Evolutionary conservation across 768 basidiomycete species (phyloP).

Genomic region (Leccinum rimulosum): DNA sequence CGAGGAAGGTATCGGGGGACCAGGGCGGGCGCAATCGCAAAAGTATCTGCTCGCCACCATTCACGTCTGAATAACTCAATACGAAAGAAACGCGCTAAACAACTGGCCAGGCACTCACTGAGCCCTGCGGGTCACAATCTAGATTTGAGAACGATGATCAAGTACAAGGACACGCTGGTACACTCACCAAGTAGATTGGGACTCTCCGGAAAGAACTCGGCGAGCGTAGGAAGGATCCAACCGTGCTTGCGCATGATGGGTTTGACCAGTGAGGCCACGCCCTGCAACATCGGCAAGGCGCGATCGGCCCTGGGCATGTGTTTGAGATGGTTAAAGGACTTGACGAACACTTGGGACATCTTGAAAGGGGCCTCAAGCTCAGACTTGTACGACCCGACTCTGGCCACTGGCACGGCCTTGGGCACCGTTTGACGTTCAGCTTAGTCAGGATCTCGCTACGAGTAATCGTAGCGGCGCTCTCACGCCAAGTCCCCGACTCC

Average conservation of each 20-base stretch:
- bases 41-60: constrained; percentile 78
- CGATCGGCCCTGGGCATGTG: constrained; percentile 62
- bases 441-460: constrained; percentile 11
- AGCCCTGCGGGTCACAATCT: constrained; percentile 27
- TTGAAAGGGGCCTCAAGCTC: not conserved
- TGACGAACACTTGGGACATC: constrained; percentile 60
- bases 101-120: constrained; percentile 30
- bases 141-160: constrained; percentile 9
- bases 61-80: constrained; percentile 52
- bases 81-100: not conserved
- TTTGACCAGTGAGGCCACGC: constrained; percentile 77
- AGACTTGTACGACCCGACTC: not conserved
- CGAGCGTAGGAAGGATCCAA: constrained; percentile 77
- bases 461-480: too few relatives aligned
- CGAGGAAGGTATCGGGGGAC: constrained; percentile 66
- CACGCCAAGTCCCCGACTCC: too few relatives aligned
- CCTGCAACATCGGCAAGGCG: constrained; percentile 66
- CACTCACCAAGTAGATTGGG: constrained; percentile 68
- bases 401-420: not conserved
- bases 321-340: constrained; percentile 70
- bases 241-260: constrained; percentile 88
- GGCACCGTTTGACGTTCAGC: not conserved
- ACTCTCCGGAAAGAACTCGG: constrained; percentile 84
- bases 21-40: constrained; percentile 75
- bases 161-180: not conserved